Evolutionary conservation across 345 rosid species (phyloP).

Genomic region (Ailanthus altissimus): DNA sequence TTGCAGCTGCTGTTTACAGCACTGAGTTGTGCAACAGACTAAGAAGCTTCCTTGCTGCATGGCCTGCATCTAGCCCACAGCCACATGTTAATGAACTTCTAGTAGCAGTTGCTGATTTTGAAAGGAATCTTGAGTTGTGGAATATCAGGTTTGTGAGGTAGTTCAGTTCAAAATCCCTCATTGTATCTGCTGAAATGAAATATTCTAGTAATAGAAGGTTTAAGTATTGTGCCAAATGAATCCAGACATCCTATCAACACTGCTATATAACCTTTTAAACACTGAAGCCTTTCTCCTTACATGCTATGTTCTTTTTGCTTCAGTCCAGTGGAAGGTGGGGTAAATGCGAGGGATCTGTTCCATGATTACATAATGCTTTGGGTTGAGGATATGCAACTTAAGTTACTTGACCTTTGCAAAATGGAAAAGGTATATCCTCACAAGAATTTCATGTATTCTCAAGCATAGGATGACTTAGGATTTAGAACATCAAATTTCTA

Average conservation of each 20-base stretch:
- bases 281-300: constrained; percentile 19
- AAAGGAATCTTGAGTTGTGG: constrained; percentile 84
- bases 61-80: constrained; percentile 85
- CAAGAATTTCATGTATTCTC: background rate
- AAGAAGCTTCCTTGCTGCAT: constrained; percentile 76
- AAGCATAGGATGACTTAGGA: background rate
- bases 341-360: constrained; percentile 75
- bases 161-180: constrained; percentile 10
- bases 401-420: constrained; percentile 85
- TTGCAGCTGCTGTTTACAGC: constrained; percentile 80
- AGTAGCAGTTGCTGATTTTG: constrained; percentile 80
- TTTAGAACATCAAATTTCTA: background rate
- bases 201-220: background rate
- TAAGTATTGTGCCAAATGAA: background rate
- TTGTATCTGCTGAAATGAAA: background rate
- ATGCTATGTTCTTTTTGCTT: constrained; percentile 21
- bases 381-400: constrained; percentile 93
- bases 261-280: constrained; percentile 10
- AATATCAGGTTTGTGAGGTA: constrained; percentile 62
- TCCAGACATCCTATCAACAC: constrained; percentile 4
- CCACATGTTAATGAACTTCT: constrained; percentile 85
- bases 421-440: constrained; percentile 72
- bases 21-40: constrained; percentile 72
- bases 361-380: constrained; percentile 82
- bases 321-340: constrained; percentile 85